These are phyloP conservation scores for Sphagnum contortum DNA, from an alignment of 225 moss, liverwort and hornwort genomes.

Conservation along the genomic window DNA sequence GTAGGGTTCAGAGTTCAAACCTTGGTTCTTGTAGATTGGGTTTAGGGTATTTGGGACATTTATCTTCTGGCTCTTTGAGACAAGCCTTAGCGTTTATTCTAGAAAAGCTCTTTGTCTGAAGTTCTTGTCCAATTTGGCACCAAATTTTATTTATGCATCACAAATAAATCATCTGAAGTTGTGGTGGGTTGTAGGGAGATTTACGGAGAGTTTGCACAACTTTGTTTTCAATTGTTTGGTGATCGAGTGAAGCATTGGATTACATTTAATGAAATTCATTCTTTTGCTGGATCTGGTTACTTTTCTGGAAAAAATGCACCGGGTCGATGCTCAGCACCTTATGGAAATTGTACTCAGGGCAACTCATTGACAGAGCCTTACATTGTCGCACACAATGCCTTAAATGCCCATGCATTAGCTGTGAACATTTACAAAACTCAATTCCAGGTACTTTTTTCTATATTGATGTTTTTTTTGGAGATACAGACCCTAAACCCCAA, in stretches of 20 bases:
- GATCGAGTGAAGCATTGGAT: conserved; percentile 72
- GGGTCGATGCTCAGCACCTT: conserved; percentile 38
- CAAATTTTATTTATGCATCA: no score
- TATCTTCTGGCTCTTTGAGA: no score
- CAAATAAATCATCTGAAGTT: no score
- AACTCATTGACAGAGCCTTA: conserved; percentile 41
- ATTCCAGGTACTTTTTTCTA: conserved; percentile 26
- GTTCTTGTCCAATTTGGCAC: no score
- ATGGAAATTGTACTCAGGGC: conserved; percentile 22
- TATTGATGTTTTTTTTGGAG: not conserved
- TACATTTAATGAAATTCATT: conserved; percentile 72
- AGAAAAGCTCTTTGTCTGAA: no score
- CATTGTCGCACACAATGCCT: conserved; percentile 32
- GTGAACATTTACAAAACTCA: conserved; percentile 42
- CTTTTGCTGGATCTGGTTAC: conserved; percentile 30
- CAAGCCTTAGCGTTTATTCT: no score
- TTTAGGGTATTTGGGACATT: no score
- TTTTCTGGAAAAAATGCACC: conserved; percentile 39
- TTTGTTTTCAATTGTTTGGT: conserved; percentile 46
- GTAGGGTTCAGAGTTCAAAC: no score
- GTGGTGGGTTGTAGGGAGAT: conserved; percentile 12
- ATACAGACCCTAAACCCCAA: not conserved
- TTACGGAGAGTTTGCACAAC: conserved; percentile 27
- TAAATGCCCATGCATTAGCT: conserved; percentile 43
- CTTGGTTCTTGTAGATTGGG: no score